These are phyloP conservation scores for Globisporangium carolinianum DNA, from an alignment of 352 stramenopile species.

Conservation along the genomic window DNA sequence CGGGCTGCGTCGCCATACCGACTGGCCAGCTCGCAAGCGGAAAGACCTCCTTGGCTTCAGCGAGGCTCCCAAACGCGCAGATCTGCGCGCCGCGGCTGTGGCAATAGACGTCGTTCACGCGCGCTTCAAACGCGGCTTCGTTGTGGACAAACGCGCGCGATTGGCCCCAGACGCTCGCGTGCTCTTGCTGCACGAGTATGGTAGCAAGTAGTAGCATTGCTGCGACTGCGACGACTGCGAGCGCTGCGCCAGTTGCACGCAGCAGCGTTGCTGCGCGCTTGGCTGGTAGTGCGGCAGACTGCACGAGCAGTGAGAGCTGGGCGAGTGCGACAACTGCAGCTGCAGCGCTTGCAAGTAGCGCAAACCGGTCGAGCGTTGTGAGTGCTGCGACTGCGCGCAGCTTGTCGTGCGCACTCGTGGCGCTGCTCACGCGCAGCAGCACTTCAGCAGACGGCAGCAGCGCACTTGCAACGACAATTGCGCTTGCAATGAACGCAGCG, in stretches of 20 bases:
- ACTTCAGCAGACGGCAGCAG: constrained; percentile 28
- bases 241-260: constrained; percentile 7
- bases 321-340: constrained; percentile 11
- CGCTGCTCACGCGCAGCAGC: constrained; percentile 3
- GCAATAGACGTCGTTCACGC: constrained; percentile 43
- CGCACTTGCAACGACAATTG: constrained; percentile 18
- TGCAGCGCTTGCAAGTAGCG: constrained; percentile 14
- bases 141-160: constrained; percentile 15
- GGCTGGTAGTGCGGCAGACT: constrained; percentile 5
- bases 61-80: constrained; percentile 27
- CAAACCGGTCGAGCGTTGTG: constrained; percentile 20
- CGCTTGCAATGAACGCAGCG: constrained; percentile 14
- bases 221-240: constrained; percentile 11
- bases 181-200: constrained; percentile 11
- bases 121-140: constrained; percentile 26
- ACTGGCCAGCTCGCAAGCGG: constrained; percentile 33
- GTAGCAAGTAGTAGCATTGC: constrained; percentile 15
- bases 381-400: constrained; percentile 14
- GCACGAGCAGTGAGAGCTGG: constrained; percentile 21
- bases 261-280: constrained; percentile 10
- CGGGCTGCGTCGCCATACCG: constrained; percentile 23
- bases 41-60: constrained; percentile 32
- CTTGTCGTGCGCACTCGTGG: constrained; percentile 1
- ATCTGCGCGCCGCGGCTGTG: constrained; percentile 36
- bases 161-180: constrained; percentile 21